Percentiles rank a stretch among this genome's conserved stretches.
phyloP scores from a whole-genome alignment of 148 eudicot genomes.

The Arctostaphylos glauca region DNA sequence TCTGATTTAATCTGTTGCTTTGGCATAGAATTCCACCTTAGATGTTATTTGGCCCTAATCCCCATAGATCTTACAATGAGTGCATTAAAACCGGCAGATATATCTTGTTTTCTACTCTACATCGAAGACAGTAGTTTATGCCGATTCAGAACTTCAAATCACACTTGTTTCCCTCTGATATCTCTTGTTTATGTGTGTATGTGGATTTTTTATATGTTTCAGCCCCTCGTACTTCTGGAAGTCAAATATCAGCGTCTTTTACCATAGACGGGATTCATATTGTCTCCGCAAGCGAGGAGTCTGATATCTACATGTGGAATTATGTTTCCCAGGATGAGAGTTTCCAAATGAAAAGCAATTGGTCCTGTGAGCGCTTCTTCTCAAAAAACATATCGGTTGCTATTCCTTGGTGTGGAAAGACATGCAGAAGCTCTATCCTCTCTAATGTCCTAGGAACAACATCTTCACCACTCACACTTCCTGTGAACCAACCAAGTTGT shows the following conservation, averaged over 20 bases:
- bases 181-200: neutral
- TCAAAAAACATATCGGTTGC: conserved; percentile 58
- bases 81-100: neutral
- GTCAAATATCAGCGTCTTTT: conserved; percentile 55
- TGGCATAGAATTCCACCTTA: neutral
- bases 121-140: neutral
- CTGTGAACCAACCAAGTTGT: conserved; percentile 2
- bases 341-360: conserved; percentile 31
- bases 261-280: conserved; percentile 71
- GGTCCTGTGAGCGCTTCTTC: conserved; percentile 63
- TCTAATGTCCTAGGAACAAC: neutral
- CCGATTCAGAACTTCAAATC: neutral
- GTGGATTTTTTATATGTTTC: neutral
- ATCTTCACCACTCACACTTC: neutral
- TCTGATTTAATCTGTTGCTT: neutral
- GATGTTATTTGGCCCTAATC: neutral
- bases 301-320: conserved; percentile 68
- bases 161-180: neutral
- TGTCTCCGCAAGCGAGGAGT: conserved; percentile 69
- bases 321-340: conserved; percentile 25
- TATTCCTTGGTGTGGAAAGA: conserved; percentile 70
- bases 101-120: neutral
- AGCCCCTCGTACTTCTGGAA: conserved; percentile 52
- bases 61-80: neutral
- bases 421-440: conserved; percentile 17